Conservation (phyloP, 2,329 filamentous ascomycete species). For the Arthroderma sp. region DNA sequence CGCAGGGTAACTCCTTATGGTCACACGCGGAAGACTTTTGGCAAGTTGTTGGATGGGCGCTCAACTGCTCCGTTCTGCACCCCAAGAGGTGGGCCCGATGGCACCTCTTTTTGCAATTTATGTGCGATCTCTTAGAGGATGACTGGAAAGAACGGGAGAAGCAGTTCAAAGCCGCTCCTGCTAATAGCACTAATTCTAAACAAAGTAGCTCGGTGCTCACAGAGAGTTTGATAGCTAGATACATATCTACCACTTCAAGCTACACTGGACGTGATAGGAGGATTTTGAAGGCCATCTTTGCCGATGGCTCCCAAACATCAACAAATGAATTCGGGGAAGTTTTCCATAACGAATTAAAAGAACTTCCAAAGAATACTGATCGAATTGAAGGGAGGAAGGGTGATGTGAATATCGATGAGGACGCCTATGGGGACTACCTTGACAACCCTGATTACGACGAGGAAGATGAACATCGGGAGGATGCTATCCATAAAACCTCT, state of each 20-base stretch:
- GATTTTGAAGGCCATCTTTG: slow-evolving; percentile 38
- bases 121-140: slow-evolving; percentile 39
- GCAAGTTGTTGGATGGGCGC: slow-evolving; percentile 78
- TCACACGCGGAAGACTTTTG: slow-evolving; percentile 74
- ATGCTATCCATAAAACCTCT: slow-evolving; percentile 7
- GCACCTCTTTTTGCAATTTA: slow-evolving; percentile 66
- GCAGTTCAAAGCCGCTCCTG: slow-evolving; percentile 11
- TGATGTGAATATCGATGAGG: slow-evolving; percentile 36
- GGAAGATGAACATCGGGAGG: slow-evolving; percentile 16
- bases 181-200: not conserved
- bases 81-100: slow-evolving; percentile 69
- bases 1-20: slow-evolving; percentile 58
- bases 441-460: slow-evolving; percentile 28
- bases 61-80: slow-evolving; percentile 70
- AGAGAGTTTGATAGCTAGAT: slow-evolving; percentile 34
- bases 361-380: slow-evolving; percentile 18
- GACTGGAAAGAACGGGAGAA: slow-evolving; percentile 32
- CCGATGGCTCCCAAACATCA: slow-evolving; percentile 29
- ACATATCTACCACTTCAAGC: slow-evolving; percentile 24
- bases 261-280: slow-evolving; percentile 29
- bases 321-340: slow-evolving; percentile 35
- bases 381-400: slow-evolving; percentile 26
- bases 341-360: slow-evolving; percentile 35
- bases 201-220: slow-evolving; percentile 17
- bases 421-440: slow-evolving; percentile 37